phyloP scores from a whole-genome alignment of 169 alveolate species.

The Condylostoma magnum region DNA sequence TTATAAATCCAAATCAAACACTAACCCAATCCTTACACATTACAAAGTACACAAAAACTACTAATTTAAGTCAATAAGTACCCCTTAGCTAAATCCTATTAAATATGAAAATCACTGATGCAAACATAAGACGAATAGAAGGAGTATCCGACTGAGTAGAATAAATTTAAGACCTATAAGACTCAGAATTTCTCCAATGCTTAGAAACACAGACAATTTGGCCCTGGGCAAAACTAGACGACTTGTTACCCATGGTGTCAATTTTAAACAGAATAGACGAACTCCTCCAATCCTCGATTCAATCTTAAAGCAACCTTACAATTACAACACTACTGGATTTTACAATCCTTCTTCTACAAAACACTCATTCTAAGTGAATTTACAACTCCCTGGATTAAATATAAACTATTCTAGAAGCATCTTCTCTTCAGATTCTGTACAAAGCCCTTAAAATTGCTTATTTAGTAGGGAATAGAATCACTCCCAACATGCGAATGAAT shows the following conservation, averaged over 20 bases:
- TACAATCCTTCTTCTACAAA: neutral
- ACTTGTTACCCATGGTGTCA: neutral
- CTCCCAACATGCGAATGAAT: neutral
- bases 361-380: neutral
- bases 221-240: conserved; percentile 23
- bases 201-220: neutral
- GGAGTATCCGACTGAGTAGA: conserved; percentile 8
- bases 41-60: too few relatives aligned
- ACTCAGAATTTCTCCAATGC: neutral
- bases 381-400: conserved; percentile 21
- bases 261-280: conserved; percentile 18
- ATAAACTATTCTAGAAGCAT: neutral
- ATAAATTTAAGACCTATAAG: neutral
- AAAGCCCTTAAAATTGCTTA: neutral
- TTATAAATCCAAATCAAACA: too few relatives aligned
- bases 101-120: neutral
- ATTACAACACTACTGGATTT: neutral
- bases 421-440: neutral
- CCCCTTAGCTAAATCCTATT: too few relatives aligned
- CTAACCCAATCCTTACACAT: too few relatives aligned
- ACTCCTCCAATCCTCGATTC: neutral
- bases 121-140: neutral
- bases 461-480: neutral
- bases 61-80: too few relatives aligned
- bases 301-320: neutral